Evolutionary conservation across 352 stramenopile genomes (phyloP), one percentile per base, ranked within the genome.

Genomic region (Globisporangium orthogonon): DNA sequence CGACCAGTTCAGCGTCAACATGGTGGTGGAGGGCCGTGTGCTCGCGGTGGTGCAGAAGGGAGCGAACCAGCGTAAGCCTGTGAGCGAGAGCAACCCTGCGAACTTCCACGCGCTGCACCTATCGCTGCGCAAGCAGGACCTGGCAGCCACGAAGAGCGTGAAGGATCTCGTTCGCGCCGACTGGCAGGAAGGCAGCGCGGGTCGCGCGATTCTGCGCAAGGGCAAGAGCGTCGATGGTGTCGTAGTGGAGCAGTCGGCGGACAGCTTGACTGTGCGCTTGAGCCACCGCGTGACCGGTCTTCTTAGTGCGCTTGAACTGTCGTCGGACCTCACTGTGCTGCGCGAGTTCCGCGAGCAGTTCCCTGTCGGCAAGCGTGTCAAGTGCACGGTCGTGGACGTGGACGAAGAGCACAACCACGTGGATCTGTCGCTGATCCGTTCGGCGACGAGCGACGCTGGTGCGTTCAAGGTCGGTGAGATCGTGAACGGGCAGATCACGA

Each of bases 51-150:
- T 83, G 0, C 66, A 78, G 28, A 94, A 94, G 66, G 86, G 86
- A 29, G 70, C 79, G 28, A 94, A 96, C 74, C 86, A 96, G 67
- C 78, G 84, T 46, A 92, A 94, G 65, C 74, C 84, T 40, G 78
- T 96, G 28, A 87, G 79, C 45, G 74, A 86, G 46, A 65, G 63
- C 2, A 96, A 96, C 65, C 74, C 79, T 0, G 78, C 77, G 18
- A 87, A 75, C 59, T 94, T 90, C 63, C 76, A 80, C 56, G 69
- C 73, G 11, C 50, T 96, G 17, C 76, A 86, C 52, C 49, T 96
- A 14, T 92, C 84, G 37, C 66, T 96, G 37, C 74, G 75, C n/a
- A 52, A 67, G 9, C 61, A 71, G 2, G 86, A 96, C 53, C 41
- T 83, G 14, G 60, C 69, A 2, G 65, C 60, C 7, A 61, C 61